These are phyloP conservation scores for Alternaria rosae DNA, from an alignment of 2,329 filamentous ascomycete species.

Conservation along the genomic window DNA sequence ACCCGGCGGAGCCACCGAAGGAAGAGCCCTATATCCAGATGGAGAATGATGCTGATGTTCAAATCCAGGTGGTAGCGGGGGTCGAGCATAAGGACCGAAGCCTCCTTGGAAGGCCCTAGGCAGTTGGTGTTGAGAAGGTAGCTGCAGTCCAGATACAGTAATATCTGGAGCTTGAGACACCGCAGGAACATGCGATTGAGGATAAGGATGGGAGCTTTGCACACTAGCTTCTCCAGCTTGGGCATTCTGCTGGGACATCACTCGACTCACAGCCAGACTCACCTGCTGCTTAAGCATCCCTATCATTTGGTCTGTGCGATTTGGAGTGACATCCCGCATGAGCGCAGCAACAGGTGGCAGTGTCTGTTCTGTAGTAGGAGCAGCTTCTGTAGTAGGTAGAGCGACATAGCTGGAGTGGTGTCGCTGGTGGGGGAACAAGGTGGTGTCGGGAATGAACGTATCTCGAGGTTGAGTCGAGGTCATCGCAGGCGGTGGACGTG, in stretches of 20 bases:
- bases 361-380: neutral
- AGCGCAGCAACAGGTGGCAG: conserved; percentile 12
- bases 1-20: neutral
- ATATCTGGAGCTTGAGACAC: neutral
- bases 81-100: neutral
- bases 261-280: conserved; percentile 4
- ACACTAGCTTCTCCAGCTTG: neutral
- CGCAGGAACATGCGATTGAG: neutral
- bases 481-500: neutral
- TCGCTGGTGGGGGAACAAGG: neutral
- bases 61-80: neutral
- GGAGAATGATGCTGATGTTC: neutral
- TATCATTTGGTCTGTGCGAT: conserved; percentile 14
- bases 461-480: neutral
- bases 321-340: conserved; percentile 16
- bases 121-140: neutral
- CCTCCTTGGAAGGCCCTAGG: neutral
- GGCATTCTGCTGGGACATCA: neutral
- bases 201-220: neutral
- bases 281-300: conserved; percentile 10
- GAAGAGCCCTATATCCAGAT: neutral
- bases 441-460: neutral
- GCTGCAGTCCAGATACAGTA: neutral
- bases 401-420: neutral
- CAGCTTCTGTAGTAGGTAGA: neutral